Conservation (phyloP, 768 basidiomycete genomes). For the Lactarius vividus region DNA sequence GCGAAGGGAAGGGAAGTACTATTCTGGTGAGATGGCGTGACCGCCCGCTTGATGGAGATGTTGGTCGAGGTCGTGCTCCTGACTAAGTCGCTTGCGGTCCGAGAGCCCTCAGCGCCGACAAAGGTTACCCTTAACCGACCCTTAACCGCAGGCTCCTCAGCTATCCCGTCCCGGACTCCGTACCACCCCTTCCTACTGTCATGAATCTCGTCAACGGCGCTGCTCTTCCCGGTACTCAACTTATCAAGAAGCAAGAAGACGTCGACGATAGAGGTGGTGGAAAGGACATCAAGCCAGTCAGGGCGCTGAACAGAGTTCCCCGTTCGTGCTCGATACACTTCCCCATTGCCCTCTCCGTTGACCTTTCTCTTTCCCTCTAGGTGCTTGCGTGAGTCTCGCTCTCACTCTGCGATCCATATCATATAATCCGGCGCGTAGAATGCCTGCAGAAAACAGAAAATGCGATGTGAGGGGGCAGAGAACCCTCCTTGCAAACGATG, state of each 20-base stretch:
- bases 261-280: conserved; percentile 40
- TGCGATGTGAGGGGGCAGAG: conserved; percentile 96
- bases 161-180: conserved; percentile 17
- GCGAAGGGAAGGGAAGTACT: neutral
- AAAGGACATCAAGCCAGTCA: conserved; percentile 71
- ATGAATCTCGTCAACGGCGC: conserved; percentile 29
- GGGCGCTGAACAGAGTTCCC: conserved; percentile 81
- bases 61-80: neutral
- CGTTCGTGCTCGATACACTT: conserved; percentile 49
- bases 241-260: conserved; percentile 63
- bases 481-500: conserved; percentile 96
- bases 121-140: conserved; percentile 14
- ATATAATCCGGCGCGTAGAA: conserved; percentile 50
- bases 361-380: conserved; percentile 39
- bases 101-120: neutral
- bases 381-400: conserved; percentile 65
- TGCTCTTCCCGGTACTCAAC: conserved; percentile 11
- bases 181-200: neutral
- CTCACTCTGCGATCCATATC: conserved; percentile 16
- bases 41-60: neutral
- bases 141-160: conserved; percentile 9
- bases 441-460: conserved; percentile 95
- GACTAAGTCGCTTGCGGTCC: neutral
- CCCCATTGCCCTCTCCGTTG: conserved; percentile 24
- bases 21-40: too few relatives aligned